These are phyloP conservation scores for Diaporthe vaccinii DNA, from an alignment of 2,329 filamentous ascomycete species.

Conservation along the genomic window DNA sequence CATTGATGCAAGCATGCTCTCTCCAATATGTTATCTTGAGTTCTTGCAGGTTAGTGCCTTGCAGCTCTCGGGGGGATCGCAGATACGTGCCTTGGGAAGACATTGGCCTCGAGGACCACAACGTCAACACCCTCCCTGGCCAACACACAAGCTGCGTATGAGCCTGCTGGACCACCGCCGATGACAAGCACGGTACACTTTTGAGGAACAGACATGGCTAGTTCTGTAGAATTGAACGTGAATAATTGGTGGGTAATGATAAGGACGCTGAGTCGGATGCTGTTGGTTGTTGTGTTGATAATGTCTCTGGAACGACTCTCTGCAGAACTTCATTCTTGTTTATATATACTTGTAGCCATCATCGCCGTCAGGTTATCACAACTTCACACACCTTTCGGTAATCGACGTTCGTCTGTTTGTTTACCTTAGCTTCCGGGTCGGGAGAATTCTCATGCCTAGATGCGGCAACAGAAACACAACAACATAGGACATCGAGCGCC, in stretches of 20 bases:
- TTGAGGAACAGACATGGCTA: not conserved
- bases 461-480: not conserved
- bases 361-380: not conserved
- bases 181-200: constrained; percentile 55
- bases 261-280: too few species aligned
- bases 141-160: constrained; percentile 57
- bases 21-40: constrained; percentile 53
- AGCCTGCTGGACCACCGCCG: constrained; percentile 61
- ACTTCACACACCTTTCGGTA: not conserved
- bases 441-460: not conserved
- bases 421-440: not conserved
- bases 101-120: constrained; percentile 60
- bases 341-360: not conserved
- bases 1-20: constrained; percentile 54
- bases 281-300: not conserved
- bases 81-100: constrained; percentile 40
- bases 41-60: not conserved
- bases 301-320: not conserved
- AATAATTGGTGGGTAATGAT: not conserved
- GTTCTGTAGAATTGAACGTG: too few species aligned
- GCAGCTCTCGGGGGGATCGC: constrained; percentile 34
- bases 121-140: constrained; percentile 60
- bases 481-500: not conserved
- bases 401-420: not conserved
- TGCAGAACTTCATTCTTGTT: not conserved